Evolutionary conservation across 805 yeast genomes (phyloP).

Genomic region (Metschnikowia bowlesiae): DNA sequence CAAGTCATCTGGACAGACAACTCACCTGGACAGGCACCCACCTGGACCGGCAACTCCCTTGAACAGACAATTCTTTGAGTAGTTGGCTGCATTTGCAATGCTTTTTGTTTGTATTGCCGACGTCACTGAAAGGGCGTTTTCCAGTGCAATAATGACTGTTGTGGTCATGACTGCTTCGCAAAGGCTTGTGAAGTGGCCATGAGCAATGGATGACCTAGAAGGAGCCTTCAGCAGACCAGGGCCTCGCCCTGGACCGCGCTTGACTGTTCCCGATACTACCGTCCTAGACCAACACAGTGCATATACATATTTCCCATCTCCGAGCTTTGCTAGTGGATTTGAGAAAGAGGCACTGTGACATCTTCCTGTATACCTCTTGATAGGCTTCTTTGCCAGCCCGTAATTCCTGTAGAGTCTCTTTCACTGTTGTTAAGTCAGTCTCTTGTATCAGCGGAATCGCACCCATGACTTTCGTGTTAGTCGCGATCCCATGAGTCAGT

Average conservation of each 20-base stretch:
- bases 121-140: too few species aligned
- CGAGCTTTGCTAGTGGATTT: slow-evolving; percentile 57
- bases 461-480: background rate
- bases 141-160: background rate
- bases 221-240: slow-evolving; percentile 11
- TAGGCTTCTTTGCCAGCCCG: background rate
- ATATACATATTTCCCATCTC: slow-evolving; percentile 76
- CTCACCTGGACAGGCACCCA: too few species aligned
- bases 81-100: too few species aligned
- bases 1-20: too few species aligned
- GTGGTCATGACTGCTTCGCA: slow-evolving; percentile 10
- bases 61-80: too few species aligned
- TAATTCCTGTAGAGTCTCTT: too few species aligned
- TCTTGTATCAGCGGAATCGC: too few species aligned
- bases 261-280: slow-evolving; percentile 46
- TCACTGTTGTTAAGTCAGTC: too few species aligned
- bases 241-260: slow-evolving; percentile 9
- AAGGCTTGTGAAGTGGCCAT: slow-evolving; percentile 14
- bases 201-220: slow-evolving; percentile 16
- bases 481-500: background rate
- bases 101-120: too few species aligned
- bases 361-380: slow-evolving; percentile 16
- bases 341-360: slow-evolving; percentile 77
- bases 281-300: slow-evolving; percentile 62
- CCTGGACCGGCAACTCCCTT: too few species aligned